Evolutionary conservation across 2,329 filamentous ascomycete genomes (phyloP).

Genomic region (Neofusicoccum sp.): DNA sequence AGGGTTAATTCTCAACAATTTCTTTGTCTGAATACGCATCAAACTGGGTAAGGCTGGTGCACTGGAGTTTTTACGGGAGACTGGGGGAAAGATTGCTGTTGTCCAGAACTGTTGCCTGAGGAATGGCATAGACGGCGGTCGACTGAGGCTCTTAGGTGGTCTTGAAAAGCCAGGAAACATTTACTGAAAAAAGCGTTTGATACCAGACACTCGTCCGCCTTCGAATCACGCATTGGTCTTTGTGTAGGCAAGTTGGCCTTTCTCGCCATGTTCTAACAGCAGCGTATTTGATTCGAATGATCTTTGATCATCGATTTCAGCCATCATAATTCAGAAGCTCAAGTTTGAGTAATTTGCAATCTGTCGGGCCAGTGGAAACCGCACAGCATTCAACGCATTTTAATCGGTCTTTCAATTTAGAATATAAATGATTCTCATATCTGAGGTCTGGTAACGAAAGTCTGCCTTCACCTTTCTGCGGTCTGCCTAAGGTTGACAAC

Average conservation of each 20-base stretch:
- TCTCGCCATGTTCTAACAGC: too few relatives aligned
- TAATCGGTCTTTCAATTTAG: too few relatives aligned
- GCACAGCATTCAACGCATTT: too few relatives aligned
- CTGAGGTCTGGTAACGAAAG: too few relatives aligned
- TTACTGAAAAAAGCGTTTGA: conserved; percentile 9
- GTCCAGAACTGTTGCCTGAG: neutral
- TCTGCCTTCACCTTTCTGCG: too few relatives aligned
- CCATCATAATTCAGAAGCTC: too few relatives aligned
- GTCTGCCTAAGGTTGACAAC: too few relatives aligned
- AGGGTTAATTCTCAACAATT: conserved; percentile 14
- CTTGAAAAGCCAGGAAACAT: neutral
- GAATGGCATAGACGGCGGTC: neutral
- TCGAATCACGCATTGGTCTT: neutral
- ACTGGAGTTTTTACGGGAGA: conserved; percentile 14
- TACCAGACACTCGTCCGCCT: neutral
- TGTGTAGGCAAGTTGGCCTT: neutral
- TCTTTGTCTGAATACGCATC: conserved; percentile 11
- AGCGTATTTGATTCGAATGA: too few relatives aligned
- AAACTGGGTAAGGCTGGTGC: conserved; percentile 15
- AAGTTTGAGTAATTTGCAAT: too few relatives aligned
- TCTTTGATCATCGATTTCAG: too few relatives aligned
- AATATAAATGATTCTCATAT: too few relatives aligned
- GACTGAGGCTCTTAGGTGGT: neutral
- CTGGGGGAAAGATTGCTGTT: neutral
- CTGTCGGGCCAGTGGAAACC: too few relatives aligned